Conservation (phyloP, 495 filamentous ascomycete species). For the Penicillium riverlandense region DNA sequence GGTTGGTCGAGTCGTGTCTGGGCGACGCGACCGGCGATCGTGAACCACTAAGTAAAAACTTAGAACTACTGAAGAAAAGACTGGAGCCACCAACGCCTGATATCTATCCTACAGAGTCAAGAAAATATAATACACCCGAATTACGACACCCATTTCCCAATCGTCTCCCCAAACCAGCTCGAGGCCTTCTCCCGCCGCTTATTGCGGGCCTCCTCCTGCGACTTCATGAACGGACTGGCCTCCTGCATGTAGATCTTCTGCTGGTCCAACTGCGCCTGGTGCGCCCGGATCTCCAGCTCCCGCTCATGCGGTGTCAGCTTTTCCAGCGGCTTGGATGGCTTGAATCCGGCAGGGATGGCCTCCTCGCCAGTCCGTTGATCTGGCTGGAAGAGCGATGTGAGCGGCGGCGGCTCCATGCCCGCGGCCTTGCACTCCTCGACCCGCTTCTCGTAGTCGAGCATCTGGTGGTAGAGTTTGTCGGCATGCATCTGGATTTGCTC, state of each 20-base stretch:
- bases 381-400: constrained; percentile 34
- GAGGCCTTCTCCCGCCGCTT: constrained; percentile 53
- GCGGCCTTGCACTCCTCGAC: constrained; percentile 60
- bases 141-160: constrained; percentile 39
- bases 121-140: background rate
- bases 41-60: too few species aligned
- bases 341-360: constrained; percentile 25
- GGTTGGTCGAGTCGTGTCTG: too few species aligned
- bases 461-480: constrained; percentile 77
- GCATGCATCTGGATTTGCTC: constrained; percentile 95
- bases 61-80: too few species aligned
- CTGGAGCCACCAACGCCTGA: background rate
- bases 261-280: constrained; percentile 53
- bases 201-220: constrained; percentile 49
- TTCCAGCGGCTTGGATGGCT: constrained; percentile 48
- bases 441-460: constrained; percentile 68
- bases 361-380: constrained; percentile 26
- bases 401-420: constrained; percentile 36
- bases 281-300: constrained; percentile 57
- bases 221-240: constrained; percentile 47
- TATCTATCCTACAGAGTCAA: background rate
- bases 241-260: constrained; percentile 46
- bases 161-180: constrained; percentile 45
- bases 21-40: too few species aligned
- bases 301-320: constrained; percentile 55